Evolutionary conservation across 495 filamentous ascomycete genomes (phyloP).

Genomic region (Immersiella caudata): DNA sequence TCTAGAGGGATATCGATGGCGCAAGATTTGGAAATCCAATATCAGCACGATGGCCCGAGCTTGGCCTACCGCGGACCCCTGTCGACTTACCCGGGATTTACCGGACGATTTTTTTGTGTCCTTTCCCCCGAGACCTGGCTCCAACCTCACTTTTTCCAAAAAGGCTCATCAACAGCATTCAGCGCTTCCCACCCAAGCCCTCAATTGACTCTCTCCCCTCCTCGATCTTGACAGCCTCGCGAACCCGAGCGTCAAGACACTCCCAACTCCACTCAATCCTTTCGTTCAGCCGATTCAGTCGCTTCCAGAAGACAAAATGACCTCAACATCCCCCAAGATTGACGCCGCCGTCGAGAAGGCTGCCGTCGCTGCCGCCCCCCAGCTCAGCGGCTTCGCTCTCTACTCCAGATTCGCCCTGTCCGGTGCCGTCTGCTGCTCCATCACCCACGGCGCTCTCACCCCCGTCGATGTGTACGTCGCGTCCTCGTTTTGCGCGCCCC

Average conservation of each 20-base stretch:
- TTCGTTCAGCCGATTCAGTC: constrained; percentile 20
- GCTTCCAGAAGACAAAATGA: constrained; percentile 27
- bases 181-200: constrained; percentile 22
- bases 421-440: constrained; percentile 89
- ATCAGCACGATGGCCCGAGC: constrained; percentile 22
- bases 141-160: constrained; percentile 33
- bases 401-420: constrained; percentile 90
- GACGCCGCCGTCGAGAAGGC: constrained; percentile 40
- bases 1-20: neutral
- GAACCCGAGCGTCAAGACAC: constrained; percentile 29
- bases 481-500: neutral
- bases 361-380: constrained; percentile 34
- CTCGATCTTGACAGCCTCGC: constrained; percentile 29
- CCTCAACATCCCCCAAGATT: constrained; percentile 41
- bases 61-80: constrained; percentile 9
- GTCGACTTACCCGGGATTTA: constrained; percentile 35
- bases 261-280: constrained; percentile 38
- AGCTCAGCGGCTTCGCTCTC: constrained; percentile 56
- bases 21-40: neutral
- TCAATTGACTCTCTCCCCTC: constrained; percentile 32
- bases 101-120: constrained; percentile 33
- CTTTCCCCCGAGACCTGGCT: constrained; percentile 24
- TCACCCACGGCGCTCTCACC: constrained; percentile 90
- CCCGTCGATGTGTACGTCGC: constrained; percentile 93
- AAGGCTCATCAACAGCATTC: constrained; percentile 34